Conservation (phyloP, 768 basidiomycete species). For the Tricholoma sp. region DNA sequence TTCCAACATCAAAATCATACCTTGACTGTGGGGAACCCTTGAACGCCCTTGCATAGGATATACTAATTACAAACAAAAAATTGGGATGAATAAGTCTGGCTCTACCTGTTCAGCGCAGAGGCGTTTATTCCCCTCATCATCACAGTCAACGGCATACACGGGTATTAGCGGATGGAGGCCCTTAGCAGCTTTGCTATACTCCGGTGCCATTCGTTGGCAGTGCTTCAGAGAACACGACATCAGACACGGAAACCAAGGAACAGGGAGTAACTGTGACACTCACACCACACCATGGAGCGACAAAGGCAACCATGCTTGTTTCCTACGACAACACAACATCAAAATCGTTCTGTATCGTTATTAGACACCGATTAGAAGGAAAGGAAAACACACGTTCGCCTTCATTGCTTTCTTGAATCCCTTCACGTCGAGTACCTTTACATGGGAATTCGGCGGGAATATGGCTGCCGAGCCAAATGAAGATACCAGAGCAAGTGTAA, state of each 20-base stretch:
- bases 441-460: constrained; percentile 46
- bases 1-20: constrained; percentile 25
- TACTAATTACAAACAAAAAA: neutral
- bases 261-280: constrained; percentile 19
- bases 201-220: constrained; percentile 81
- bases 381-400: constrained; percentile 51
- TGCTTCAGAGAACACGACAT: constrained; percentile 44
- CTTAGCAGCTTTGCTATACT: constrained; percentile 77
- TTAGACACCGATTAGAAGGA: neutral
- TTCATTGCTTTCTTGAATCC: constrained; percentile 70
- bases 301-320: constrained; percentile 81
- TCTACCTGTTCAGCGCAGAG: constrained; percentile 75
- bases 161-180: constrained; percentile 80
- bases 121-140: constrained; percentile 72
- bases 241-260: neutral
- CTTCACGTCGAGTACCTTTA: constrained; percentile 71
- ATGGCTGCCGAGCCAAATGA: constrained; percentile 47
- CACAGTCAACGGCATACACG: constrained; percentile 91
- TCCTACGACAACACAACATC: constrained; percentile 34
- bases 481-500: constrained; percentile 34
- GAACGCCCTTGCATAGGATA: constrained; percentile 44
- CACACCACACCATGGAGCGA: constrained; percentile 94
- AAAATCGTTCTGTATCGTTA: neutral
- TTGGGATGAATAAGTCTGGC: neutral
- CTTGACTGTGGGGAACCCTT: constrained; percentile 95